Percentiles rank a stretch among this genome's conserved stretches.
phyloP scores from a whole-genome alignment of 805 yeast species.

The Metschnikowia dekortorum region DNA sequence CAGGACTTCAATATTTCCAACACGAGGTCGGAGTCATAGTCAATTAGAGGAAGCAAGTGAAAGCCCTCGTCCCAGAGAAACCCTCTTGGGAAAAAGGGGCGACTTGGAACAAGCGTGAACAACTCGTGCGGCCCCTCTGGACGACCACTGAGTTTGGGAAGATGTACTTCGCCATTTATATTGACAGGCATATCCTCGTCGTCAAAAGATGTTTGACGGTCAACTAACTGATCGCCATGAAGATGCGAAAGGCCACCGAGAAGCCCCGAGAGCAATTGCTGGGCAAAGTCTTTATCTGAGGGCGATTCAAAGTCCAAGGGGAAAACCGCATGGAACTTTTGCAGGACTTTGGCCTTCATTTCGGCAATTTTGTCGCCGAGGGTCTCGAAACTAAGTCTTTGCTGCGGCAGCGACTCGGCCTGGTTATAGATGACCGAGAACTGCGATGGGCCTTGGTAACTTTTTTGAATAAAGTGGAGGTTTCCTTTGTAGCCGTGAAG shows the following conservation, averaged over 20 bases:
- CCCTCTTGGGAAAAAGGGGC: conserved; percentile 94
- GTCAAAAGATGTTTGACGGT: conserved; percentile 61
- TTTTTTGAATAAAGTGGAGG: conserved; percentile 72
- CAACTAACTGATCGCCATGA: conserved; percentile 79
- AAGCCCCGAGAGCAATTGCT: conserved; percentile 75
- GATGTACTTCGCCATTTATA: conserved; percentile 13
- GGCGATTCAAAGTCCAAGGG: conserved; percentile 54
- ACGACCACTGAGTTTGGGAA: conserved; percentile 44
- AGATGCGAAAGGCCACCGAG: conserved; percentile 89
- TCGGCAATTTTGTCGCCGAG: conserved; percentile 32
- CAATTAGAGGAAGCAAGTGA: conserved; percentile 75
- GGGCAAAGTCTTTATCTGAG: conserved; percentile 51
- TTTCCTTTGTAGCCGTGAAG: conserved; percentile 63
- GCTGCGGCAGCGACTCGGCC: conserved; percentile 33
- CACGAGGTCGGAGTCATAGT: conserved; percentile 78
- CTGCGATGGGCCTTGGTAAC: conserved; percentile 69
- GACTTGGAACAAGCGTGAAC: conserved; percentile 82
- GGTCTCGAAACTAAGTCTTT: conserved; percentile 35
- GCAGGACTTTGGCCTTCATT: conserved; percentile 40
- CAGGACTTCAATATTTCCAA: conserved; percentile 81
- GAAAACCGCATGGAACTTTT: conserved; percentile 49
- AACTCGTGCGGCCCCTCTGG: conserved; percentile 74
- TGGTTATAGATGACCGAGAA: conserved; percentile 64
- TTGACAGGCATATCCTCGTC: conserved; percentile 63
- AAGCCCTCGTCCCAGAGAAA: conserved; percentile 99